phyloP scores from a whole-genome alignment of 176 grass and related monocot species.

The Lolium rigidum region DNA sequence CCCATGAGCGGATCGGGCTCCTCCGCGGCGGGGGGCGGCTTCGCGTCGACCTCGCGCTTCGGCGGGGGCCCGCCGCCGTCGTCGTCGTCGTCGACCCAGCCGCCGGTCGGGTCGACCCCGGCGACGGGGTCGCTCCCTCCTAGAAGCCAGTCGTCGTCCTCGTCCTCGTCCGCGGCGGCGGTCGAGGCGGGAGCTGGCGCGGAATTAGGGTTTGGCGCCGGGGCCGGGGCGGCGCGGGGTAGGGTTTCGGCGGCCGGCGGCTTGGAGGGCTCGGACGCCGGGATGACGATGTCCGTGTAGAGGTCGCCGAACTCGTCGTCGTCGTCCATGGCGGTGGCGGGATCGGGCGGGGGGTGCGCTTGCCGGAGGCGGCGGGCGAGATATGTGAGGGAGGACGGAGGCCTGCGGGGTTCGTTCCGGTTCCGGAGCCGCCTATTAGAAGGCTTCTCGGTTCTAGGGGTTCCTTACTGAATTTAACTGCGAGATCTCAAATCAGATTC shows the following conservation, averaged over 20 bases:
- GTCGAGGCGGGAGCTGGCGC: neutral
- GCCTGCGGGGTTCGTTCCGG: neutral
- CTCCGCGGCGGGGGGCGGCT: slow-evolving; percentile 24
- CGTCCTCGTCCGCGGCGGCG: neutral
- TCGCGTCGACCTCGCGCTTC: slow-evolving; percentile 50
- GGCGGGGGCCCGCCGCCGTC: slow-evolving; percentile 15
- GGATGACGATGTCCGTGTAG: slow-evolving; percentile 75
- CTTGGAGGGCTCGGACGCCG: slow-evolving; percentile 25
- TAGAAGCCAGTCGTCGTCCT: slow-evolving; percentile 80
- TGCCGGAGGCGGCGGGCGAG: slow-evolving; percentile 44
- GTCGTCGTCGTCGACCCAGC: slow-evolving; percentile 77
- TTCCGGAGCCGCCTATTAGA: slow-evolving; percentile 12
- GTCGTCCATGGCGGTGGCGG: slow-evolving; percentile 69
- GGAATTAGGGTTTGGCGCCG: slow-evolving; percentile 45
- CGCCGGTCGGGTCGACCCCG: slow-evolving; percentile 62
- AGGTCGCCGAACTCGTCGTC: slow-evolving; percentile 99
- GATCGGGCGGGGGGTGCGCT: slow-evolving; percentile 22
- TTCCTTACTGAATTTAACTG: neutral
- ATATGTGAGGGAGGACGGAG: slow-evolving; percentile 5
- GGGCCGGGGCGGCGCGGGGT: neutral
- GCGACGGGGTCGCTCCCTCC: slow-evolving; percentile 51
- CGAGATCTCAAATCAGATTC: neutral
- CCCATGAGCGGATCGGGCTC: slow-evolving; percentile 56
- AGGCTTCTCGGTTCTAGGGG: neutral
- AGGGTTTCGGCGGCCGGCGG: slow-evolving; percentile 16